Conservation (phyloP, 1,284 basidiomycete genomes). For the Malassezia sympodialis region DNA sequence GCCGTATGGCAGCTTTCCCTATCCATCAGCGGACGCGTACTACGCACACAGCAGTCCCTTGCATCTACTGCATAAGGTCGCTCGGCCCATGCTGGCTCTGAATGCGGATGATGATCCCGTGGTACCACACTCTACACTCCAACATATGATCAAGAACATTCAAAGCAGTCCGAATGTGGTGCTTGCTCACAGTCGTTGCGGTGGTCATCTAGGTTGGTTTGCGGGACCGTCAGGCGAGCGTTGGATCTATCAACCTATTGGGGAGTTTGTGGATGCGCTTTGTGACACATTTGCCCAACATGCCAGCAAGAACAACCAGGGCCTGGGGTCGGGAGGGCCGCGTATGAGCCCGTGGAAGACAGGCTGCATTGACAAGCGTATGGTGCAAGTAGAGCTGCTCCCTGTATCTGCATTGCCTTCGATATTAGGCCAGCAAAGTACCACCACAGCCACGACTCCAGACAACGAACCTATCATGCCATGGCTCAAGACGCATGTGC, state of each 20-base stretch:
- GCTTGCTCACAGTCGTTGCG: slow-evolving; percentile 64
- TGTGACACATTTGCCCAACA: slow-evolving; percentile 21
- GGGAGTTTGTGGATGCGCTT: slow-evolving; percentile 29
- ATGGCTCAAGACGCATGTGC: slow-evolving; percentile 37
- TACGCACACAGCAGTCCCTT: slow-evolving; percentile 53
- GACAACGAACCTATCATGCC: slow-evolving; percentile 9
- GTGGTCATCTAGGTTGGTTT: slow-evolving; percentile 95
- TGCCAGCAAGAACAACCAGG: neutral
- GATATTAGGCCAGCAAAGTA: neutral
- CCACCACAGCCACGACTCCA: neutral
- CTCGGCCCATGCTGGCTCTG: slow-evolving; percentile 59
- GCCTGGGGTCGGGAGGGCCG: slow-evolving; percentile 13
- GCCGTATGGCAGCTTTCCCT: slow-evolving; percentile 33
- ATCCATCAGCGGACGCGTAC: slow-evolving; percentile 63
- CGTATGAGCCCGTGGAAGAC: slow-evolving; percentile 18
- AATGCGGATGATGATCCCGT: slow-evolving; percentile 84
- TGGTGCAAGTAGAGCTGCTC: slow-evolving; percentile 21
- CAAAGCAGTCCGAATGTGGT: slow-evolving; percentile 60
- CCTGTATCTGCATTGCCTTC: slow-evolving; percentile 23
- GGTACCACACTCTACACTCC: slow-evolving; percentile 52
- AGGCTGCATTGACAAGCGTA: neutral
- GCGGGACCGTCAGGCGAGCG: slow-evolving; percentile 50
- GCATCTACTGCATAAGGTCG: slow-evolving; percentile 28
- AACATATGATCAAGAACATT: slow-evolving; percentile 50
- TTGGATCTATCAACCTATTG: slow-evolving; percentile 37